Conservation (phyloP, 345 rosid genomes). For the Hibiscus tridactylites region DNA sequence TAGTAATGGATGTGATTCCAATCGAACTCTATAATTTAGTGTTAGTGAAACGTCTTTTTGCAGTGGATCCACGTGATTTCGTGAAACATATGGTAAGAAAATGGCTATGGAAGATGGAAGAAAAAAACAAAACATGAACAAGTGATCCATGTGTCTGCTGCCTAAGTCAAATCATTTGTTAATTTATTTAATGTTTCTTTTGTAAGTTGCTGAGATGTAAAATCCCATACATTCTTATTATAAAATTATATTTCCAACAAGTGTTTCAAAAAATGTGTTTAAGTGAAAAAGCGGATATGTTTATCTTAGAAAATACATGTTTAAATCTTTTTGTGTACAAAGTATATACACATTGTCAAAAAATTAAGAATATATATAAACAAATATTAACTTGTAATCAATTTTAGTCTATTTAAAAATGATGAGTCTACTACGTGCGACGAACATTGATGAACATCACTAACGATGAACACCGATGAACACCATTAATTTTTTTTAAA, state of each 20-base stretch:
- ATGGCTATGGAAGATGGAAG: background rate
- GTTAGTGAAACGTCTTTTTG: slow-evolving; percentile 7
- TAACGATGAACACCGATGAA: no score
- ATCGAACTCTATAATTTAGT: slow-evolving; percentile 1
- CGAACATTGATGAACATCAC: no score
- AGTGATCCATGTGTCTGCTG: background rate
- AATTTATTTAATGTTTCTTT: background rate
- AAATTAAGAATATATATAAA: no score
- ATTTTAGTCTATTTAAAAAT: no score
- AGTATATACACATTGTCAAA: no score
- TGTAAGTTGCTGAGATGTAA: background rate
- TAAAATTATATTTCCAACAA: background rate
- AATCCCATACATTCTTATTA: background rate
- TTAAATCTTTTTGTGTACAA: no score
- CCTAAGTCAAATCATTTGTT: background rate
- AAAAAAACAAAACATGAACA: slow-evolving; percentile 1
- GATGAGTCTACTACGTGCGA: no score
- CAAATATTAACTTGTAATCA: background rate
- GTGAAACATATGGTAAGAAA: background rate
- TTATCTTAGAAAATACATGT: no score
- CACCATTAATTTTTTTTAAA: no score
- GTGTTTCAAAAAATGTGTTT: no score
- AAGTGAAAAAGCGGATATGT: background rate
- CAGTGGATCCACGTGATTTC: slow-evolving; percentile 16
- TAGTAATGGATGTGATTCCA: slow-evolving; percentile 4